Base-by-base conservation (phyloP, 2,329 filamentous ascomycete species). In the Diaporthe sp. region DNA sequence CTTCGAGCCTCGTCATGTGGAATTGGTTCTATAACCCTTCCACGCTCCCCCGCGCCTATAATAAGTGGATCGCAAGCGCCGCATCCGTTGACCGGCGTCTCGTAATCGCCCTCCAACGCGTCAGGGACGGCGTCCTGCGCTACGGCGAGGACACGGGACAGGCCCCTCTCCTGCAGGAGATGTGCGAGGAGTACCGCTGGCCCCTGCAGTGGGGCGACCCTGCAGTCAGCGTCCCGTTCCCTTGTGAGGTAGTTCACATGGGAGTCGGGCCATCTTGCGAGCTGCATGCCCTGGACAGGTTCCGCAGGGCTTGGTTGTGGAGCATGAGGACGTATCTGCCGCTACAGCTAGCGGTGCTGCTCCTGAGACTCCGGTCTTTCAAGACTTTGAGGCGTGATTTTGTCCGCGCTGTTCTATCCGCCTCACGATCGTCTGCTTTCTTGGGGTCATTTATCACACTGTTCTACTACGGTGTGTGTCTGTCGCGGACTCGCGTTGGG, bases 381-480 rank as follows among this genome's bases (percentile, higher is more conserved):
- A 81, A 79, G 9, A n/a, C 54, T 13, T 19, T 72, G 38, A 45
- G 22, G 28, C 85, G 85, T 42, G 82, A 89, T 7, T 77, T 89
- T 15, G 78, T 78, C 54, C 83, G 84, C 35, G 91, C 92, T 1
- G 74, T 92, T 35, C 78, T 86, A 19, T 92, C 92, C 2, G 91
- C 94, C 1, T 83, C 88, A 13, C 90, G 93, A 42, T 96, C 94
- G 7, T 95, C 94, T 0, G 88, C 92, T 0, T 97, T 97, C 81
- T 88, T 97, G 1, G 94, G 92, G 4, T 85, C 91, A 0, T 97
- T 96, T 82, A 93, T 97, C 77, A 87, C 91, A 1, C 85, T 95
- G 15, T 97, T 96, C 82, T 97, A 96, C 85, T 97, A 97, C 81
- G 92, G 93, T 38, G 93, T 97, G 4, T 97, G 95, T 81, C 89